Evolutionary conservation across 2,329 filamentous ascomycete species (phyloP).

Genomic region (Pseudofabraea citricarpa): DNA sequence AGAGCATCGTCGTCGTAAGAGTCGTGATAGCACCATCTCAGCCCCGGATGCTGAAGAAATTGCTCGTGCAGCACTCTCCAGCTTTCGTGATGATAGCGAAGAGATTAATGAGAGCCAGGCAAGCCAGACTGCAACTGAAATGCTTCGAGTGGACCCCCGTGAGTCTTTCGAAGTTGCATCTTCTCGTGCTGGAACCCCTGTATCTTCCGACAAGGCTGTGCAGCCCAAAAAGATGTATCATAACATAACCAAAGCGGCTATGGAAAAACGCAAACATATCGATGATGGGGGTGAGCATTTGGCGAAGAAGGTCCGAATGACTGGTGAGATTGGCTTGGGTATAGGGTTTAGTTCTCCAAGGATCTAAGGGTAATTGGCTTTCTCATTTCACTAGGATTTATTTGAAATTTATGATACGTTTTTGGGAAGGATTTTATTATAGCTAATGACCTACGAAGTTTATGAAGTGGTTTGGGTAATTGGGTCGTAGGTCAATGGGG

Average conservation of each 20-base stretch:
- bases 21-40: constrained; percentile 83
- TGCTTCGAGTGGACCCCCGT: constrained; percentile 58
- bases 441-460: too few relatives aligned
- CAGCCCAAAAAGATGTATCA: not conserved
- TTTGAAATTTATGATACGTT: too few relatives aligned
- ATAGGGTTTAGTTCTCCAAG: too few relatives aligned
- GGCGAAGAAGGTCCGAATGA: not conserved
- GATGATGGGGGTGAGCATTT: not conserved
- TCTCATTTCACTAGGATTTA: too few relatives aligned
- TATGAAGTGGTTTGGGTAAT: too few relatives aligned
- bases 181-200: constrained; percentile 25
- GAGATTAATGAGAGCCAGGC: constrained; percentile 71
- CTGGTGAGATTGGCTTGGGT: not conserved
- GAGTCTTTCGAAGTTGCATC: constrained; percentile 30
- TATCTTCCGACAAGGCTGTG: constrained; percentile 28
- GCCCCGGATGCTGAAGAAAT: constrained; percentile 53
- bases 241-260: not conserved
- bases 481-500: too few relatives aligned
- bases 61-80: constrained; percentile 41
- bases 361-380: too few relatives aligned
- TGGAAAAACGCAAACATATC: constrained; percentile 1
- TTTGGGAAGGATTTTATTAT: too few relatives aligned
- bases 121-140: constrained; percentile 69
- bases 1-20: constrained; percentile 58
- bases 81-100: constrained; percentile 44